Conservation (phyloP, 139 green algal species). For the Marvania coccoides region DNA sequence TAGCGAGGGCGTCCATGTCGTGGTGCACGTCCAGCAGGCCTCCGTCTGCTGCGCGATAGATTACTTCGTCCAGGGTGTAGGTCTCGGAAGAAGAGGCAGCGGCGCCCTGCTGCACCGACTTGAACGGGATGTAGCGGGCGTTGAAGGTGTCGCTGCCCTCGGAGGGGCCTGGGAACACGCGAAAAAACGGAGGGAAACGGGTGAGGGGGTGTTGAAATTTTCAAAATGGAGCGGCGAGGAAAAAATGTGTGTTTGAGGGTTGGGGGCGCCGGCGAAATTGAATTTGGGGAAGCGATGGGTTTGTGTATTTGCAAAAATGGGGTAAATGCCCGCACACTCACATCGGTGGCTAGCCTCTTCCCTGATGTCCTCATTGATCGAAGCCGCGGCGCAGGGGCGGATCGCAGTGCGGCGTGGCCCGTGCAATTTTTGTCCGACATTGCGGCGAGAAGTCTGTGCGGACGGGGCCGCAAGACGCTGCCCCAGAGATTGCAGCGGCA, state of each 20-base stretch:
- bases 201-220: background rate
- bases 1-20: conserved; percentile 82
- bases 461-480: background rate
- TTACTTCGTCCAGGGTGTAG: conserved; percentile 91
- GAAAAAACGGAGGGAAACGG: no score
- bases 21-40: conserved; percentile 94
- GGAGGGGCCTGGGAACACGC: background rate
- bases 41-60: conserved; percentile 74
- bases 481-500: background rate
- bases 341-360: conserved; percentile 13
- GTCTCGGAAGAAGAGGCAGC: conserved; percentile 44
- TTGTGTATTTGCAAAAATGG: no score
- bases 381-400: background rate
- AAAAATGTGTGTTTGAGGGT: background rate
- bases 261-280: no score
- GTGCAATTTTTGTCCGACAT: background rate
- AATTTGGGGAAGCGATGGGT: no score
- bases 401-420: background rate
- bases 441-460: background rate
- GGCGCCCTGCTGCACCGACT: conserved; percentile 37
- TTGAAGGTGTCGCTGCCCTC: conserved; percentile 49
- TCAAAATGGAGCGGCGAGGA: background rate
- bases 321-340: no score
- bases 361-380: conserved; percentile 5
- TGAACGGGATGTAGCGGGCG: conserved; percentile 91